Conservation (phyloP, 805 yeast genomes). For the Yarrowia bubula region DNA sequence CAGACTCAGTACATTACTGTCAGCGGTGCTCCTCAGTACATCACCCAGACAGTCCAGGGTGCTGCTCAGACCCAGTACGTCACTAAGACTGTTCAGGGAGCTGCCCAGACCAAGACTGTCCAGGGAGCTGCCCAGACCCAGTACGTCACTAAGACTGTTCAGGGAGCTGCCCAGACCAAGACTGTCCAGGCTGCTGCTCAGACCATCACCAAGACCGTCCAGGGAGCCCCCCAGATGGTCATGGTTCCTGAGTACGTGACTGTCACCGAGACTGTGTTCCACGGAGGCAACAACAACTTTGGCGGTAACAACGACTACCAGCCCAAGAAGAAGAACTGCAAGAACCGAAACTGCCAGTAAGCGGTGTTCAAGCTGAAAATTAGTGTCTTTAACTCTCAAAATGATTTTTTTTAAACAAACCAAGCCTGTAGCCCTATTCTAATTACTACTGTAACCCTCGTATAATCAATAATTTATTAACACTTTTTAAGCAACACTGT, state of each 20-base stretch:
- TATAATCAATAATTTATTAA: too few species aligned
- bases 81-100: not conserved
- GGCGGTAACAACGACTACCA: not conserved
- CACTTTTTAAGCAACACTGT: not conserved
- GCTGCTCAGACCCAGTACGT: not conserved
- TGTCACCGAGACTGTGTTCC: conserved; percentile 6
- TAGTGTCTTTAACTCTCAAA: not conserved
- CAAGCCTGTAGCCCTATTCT: too few species aligned
- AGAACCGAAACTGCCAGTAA: conserved; percentile 22
- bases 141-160: not conserved
- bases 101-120: not conserved
- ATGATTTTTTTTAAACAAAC: not conserved
- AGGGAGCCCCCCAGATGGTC: conserved; percentile 8
- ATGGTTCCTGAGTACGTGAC: conserved; percentile 7
- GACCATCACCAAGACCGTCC: conserved; percentile 1
- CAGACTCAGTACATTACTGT: too few species aligned
- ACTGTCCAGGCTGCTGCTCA: not conserved
- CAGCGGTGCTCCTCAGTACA: not conserved
- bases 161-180: not conserved
- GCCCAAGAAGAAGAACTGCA: conserved; percentile 23
- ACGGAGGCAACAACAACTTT: not conserved
- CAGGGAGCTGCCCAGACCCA: not conserved
- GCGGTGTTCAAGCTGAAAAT: not conserved
- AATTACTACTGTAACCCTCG: too few species aligned
- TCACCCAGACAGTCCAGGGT: not conserved